Percentiles rank a stretch among this genome's conserved stretches.
Evolutionary conservation across 2,329 filamentous ascomycete genomes (phyloP).

Genomic region (Alternaria tenuissima): DNA sequence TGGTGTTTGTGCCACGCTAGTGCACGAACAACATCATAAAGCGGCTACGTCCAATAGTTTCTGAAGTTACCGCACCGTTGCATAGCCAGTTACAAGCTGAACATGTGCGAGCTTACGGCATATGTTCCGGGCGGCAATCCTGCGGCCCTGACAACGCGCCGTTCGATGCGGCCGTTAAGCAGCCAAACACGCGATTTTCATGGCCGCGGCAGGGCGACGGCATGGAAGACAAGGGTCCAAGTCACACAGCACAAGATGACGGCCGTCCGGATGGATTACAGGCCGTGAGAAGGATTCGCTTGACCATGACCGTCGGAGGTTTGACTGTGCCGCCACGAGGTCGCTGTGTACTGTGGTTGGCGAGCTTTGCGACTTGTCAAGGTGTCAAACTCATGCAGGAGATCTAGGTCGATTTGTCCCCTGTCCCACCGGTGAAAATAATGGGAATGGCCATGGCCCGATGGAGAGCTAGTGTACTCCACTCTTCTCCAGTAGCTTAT

Average conservation of each 20-base stretch:
- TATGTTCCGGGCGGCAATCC: constrained; percentile 29
- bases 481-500: constrained; percentile 27
- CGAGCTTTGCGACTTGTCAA: constrained; percentile 5
- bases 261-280: constrained; percentile 7
- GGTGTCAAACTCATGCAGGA: constrained; percentile 7
- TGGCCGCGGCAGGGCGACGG: constrained; percentile 16
- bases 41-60: constrained; percentile 14
- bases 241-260: constrained; percentile 20
- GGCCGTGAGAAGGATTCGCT: constrained; percentile 22
- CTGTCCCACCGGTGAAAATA: constrained; percentile 13
- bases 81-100: constrained; percentile 10
- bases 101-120: constrained; percentile 30
- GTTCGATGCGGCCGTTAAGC: constrained; percentile 33
- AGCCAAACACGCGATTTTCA: constrained; percentile 25
- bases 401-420: constrained; percentile 2
- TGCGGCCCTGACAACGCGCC: constrained; percentile 28
- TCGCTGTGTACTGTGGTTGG: constrained; percentile 10
- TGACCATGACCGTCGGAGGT: constrained; percentile 10
- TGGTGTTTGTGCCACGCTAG: constrained; percentile 15
- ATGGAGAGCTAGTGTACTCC: constrained; percentile 15
- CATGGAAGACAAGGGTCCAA: constrained; percentile 15
- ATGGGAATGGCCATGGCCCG: constrained; percentile 5
- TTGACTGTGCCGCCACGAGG: constrained; percentile 17
- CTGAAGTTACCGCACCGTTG: constrained; percentile 9
- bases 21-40: constrained; percentile 26